Conservation (phyloP, 2,329 filamentous ascomycete genomes). For the Stachybotrys chartarum region DNA sequence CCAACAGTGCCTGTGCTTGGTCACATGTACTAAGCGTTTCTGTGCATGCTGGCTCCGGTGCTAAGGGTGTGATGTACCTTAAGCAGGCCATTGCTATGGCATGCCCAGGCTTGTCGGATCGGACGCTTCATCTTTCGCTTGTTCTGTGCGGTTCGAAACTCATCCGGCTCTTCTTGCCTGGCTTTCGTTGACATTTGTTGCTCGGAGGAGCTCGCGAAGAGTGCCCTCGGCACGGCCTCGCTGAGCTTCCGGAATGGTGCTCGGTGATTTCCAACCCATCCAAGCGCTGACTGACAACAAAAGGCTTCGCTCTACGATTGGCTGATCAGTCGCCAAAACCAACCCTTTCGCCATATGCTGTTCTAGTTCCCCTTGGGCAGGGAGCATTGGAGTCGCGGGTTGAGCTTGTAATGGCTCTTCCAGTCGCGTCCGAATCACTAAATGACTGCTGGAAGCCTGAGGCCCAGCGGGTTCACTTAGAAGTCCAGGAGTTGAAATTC, state of each 20-base stretch:
- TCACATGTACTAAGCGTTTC: too few relatives aligned
- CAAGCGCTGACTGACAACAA: constrained; percentile 35
- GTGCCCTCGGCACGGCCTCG: constrained; percentile 48
- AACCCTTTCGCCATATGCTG: constrained; percentile 18
- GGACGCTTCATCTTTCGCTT: too few relatives aligned
- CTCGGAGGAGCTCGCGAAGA: constrained; percentile 43
- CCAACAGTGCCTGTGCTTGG: too few relatives aligned
- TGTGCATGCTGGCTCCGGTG: too few relatives aligned
- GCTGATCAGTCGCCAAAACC: constrained; percentile 14
- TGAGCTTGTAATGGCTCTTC: constrained; percentile 9
- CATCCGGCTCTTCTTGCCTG: constrained; percentile 13
- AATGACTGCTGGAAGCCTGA: constrained; percentile 45
- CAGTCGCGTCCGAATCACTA: constrained; percentile 35
- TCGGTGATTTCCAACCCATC: constrained; percentile 34
- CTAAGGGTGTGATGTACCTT: too few relatives aligned
- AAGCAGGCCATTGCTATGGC: too few relatives aligned
- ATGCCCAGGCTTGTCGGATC: too few relatives aligned
- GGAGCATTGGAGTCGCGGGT: background rate
- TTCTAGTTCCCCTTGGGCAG: constrained; percentile 13
- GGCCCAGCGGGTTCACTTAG: constrained; percentile 50
- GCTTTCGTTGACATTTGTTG: constrained; percentile 26
- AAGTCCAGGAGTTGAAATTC: constrained; percentile 32
- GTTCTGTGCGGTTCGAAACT: background rate
- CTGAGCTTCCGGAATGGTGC: constrained; percentile 11
- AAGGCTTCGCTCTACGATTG: constrained; percentile 19